Evolutionary conservation across 352 stramenopile genomes (phyloP).

Genomic region (Phytophthora nicotianae): DNA sequence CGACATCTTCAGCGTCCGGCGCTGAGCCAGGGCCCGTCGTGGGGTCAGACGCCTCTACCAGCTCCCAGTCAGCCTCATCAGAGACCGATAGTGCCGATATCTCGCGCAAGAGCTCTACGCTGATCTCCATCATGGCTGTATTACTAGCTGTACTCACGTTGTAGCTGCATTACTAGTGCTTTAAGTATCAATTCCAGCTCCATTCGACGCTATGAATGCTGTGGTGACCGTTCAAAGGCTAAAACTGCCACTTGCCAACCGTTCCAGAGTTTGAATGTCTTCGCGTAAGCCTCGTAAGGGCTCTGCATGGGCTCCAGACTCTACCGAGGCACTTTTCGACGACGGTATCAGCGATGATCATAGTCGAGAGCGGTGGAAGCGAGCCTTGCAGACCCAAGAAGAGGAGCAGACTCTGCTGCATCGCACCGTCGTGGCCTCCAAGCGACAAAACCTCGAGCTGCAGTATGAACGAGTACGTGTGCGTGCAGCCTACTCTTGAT

Average conservation of each 20-base stretch:
- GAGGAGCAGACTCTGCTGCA: slow-evolving; percentile 74
- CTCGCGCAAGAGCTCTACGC: background rate
- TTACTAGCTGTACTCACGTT: background rate
- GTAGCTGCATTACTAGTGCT: slow-evolving; percentile 1
- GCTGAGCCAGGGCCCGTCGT: slow-evolving; percentile 1
- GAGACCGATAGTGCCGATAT: slow-evolving; percentile 1
- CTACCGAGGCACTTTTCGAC: slow-evolving; percentile 26
- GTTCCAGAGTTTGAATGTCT: slow-evolving; percentile 24
- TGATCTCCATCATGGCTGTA: background rate
- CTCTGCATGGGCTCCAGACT: slow-evolving; percentile 28
- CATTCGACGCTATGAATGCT: background rate
- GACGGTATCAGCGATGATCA: slow-evolving; percentile 26
- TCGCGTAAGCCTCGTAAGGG: slow-evolving; percentile 31
- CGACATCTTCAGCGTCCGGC: slow-evolving; percentile 10
- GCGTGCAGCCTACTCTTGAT: background rate
- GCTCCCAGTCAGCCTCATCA: slow-evolving; percentile 12
- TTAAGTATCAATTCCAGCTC: background rate
- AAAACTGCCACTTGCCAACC: slow-evolving; percentile 19
- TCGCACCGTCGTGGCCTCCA: slow-evolving; percentile 69
- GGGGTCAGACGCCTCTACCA: slow-evolving; percentile 2
- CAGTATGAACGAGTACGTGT: slow-evolving; percentile 61
- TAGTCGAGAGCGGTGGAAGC: slow-evolving; percentile 40
- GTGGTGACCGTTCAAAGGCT: slow-evolving; percentile 11
- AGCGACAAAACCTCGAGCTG: slow-evolving; percentile 64
- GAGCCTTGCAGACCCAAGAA: slow-evolving; percentile 47